Evolutionary conservation across 2,329 filamentous ascomycete species (phyloP), one percentile per base, ranked within the genome.

Genomic region (Beauveria rudraprayagi): DNA sequence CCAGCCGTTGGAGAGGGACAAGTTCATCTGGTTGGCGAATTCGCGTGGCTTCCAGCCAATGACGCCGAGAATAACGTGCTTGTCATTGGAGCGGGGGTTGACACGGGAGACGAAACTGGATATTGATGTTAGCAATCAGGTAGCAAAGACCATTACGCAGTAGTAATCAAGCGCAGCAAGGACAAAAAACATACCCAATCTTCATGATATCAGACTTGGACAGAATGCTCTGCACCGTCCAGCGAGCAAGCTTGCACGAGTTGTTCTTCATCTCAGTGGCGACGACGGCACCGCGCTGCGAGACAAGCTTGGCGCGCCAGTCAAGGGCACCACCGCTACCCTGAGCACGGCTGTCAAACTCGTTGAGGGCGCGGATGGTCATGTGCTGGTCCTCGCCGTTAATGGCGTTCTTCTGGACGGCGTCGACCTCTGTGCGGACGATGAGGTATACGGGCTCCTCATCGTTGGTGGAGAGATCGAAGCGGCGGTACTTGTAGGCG

Each of bases 241-340:
- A 99, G 74, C 94, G 84, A 62, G 94, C 94, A 65, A 99, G 87
- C 83, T 99, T 99, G 89, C 91, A 96, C 72, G 87, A 92, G 85
- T 99, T 99, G 86, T 99, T 99, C 90, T 99, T 99, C 94, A 99
- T 99, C 81, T 99, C 94, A 14, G 94, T 99, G 22, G 94, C 94
- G 28, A 99, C 90, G 48, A 99, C 93, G 61, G 94, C 94, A 86
- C 94, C 94, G 70, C 94, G 89, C 80, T 97, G 92, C 69, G 88
- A 91, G 66, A 90, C 89, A 63, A 99, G 85, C 84, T 99, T 99
- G 67, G 87, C 89, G 74, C 94, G 85, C 94, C 94, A 99, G 83
- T 99, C 94, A 57, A 99, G 83, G 60, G 94, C 94, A 66, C 93
- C 92, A 67, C 94, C 94, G 67, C 90, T 91, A 68, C 94, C 94